Conservation (phyloP, 179 eudicot species). For the Actinidia polygama region DNA sequence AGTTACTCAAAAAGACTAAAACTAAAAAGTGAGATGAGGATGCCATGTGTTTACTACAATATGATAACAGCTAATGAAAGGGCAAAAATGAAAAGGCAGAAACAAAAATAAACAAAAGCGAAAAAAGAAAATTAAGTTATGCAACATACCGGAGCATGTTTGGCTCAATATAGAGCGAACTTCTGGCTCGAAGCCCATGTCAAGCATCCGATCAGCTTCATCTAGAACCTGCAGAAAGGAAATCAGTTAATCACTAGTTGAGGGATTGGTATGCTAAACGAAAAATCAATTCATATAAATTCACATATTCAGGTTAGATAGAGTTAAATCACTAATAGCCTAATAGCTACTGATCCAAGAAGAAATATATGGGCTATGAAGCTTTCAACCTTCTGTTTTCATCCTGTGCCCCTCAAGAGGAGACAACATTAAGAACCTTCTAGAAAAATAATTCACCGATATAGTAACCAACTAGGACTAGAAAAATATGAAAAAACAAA, state of each 20-base stretch:
- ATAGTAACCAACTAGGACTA: neutral
- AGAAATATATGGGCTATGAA: neutral
- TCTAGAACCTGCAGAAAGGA: constrained; percentile 70
- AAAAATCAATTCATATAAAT: neutral
- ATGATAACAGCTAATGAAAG: neutral
- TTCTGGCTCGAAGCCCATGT: constrained; percentile 98
- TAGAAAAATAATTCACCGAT: neutral
- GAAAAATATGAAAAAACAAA: neutral
- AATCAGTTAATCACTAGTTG: neutral
- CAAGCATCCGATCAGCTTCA: constrained; percentile 99
- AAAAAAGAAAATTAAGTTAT: neutral
- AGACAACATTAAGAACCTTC: neutral
- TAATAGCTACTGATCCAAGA: neutral
- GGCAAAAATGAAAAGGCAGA: neutral
- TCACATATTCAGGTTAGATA: neutral
- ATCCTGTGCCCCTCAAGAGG: neutral
- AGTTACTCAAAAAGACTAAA: neutral
- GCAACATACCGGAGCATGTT: constrained; percentile 70
- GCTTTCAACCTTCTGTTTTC: neutral
- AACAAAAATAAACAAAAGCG: neutral
- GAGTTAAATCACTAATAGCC: neutral
- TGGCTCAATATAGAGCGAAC: constrained; percentile 90
- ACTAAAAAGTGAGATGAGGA: neutral
- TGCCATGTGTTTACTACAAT: neutral
- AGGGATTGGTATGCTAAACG: neutral